A percentile compares a stretch with the other conserved stretches of the same genome.
Evolutionary conservation across 2,329 filamentous ascomycete genomes (phyloP).

Genomic region (Verticillium longisporum): DNA sequence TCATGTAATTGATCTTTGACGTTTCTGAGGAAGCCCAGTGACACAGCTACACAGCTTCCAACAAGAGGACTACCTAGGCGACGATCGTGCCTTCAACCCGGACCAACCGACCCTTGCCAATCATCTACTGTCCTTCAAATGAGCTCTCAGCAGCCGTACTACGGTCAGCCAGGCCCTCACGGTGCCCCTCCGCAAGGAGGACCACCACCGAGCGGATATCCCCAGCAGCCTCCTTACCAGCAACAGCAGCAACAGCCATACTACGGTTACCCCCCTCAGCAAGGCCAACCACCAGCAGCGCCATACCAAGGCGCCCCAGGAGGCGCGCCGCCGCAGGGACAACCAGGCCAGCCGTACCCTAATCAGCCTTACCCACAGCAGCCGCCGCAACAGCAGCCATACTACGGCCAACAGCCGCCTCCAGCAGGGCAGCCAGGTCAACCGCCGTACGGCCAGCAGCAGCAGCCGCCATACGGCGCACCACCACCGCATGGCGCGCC

Average conservation of each 20-base stretch:
- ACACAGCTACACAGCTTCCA: too few relatives aligned
- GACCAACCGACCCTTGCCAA: background rate
- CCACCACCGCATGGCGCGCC: background rate
- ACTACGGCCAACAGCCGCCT: conserved; percentile 4
- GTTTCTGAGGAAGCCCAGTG: too few relatives aligned
- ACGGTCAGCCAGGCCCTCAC: background rate
- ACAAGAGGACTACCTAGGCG: too few relatives aligned
- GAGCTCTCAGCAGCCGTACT: background rate
- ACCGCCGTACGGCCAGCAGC: conserved; percentile 2
- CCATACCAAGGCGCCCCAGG: background rate
- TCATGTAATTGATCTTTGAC: too few relatives aligned
- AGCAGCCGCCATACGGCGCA: conserved; percentile 1
- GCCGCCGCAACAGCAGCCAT: conserved; percentile 2
- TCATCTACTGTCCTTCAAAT: background rate
- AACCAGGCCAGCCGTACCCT: background rate
- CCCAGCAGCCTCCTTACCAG: background rate
- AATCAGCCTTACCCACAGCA: conserved; percentile 1
- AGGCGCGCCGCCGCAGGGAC: background rate
- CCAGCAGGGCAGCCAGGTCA: conserved; percentile 1
- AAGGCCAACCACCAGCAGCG: background rate
- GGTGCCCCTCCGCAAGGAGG: background rate
- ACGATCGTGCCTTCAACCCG: background rate
- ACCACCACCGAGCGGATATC: background rate
- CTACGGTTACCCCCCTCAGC: background rate
- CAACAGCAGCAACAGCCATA: background rate